Percentiles rank a stretch among this genome's conserved stretches.
Conservation (phyloP, 1,284 basidiomycete genomes). For the Sanghuangporus sanghuang region DNA sequence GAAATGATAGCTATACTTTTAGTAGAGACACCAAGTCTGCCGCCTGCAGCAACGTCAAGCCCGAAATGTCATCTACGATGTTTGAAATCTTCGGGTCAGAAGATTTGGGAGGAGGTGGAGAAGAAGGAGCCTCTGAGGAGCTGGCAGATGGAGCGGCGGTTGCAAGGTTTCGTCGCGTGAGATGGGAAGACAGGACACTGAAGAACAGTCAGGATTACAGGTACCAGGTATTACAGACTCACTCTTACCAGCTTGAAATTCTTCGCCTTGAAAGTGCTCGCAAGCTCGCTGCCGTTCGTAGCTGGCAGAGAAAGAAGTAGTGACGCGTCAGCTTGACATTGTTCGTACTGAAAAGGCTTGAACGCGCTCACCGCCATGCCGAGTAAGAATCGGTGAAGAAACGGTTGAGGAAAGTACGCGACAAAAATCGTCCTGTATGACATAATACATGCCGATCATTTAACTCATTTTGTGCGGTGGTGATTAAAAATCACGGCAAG, state of each 20-base stretch:
- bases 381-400: neutral
- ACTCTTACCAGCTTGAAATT: conserved; percentile 1
- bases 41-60: conserved; percentile 89
- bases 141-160: conserved; percentile 33
- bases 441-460: neutral
- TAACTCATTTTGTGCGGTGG: neutral
- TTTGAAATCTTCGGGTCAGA: conserved; percentile 71
- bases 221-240: neutral
- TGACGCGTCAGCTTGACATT: neutral
- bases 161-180: conserved; percentile 28
- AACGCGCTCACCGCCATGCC: conserved; percentile 11
- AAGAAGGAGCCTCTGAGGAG: conserved; percentile 39
- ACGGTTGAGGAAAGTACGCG: neutral
- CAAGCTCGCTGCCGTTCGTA: conserved; percentile 9
- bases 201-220: neutral
- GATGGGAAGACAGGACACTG: neutral
- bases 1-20: conserved; percentile 58
- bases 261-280: conserved; percentile 11
- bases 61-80: conserved; percentile 93
- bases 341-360: neutral
- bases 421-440: neutral
- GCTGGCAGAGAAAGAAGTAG: neutral
- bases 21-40: conserved; percentile 91
- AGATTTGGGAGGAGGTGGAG: conserved; percentile 32
- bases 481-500: neutral